Conservation (phyloP, 1,139 yeast genomes). For the Pneumocystis murina region DNA sequence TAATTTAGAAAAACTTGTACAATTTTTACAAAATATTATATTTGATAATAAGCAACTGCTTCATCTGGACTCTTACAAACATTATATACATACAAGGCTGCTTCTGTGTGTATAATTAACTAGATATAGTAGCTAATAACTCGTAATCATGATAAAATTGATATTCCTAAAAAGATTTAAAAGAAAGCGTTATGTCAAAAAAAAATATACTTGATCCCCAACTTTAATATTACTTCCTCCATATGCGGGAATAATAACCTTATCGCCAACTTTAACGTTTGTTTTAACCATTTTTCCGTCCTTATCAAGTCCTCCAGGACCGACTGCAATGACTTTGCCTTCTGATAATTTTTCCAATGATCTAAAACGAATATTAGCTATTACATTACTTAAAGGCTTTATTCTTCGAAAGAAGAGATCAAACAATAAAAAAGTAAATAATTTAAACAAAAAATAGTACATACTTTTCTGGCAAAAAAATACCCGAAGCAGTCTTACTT, state of each 20-base stretch:
- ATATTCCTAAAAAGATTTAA: neutral
- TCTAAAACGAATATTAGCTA: neutral
- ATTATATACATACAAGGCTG: neutral
- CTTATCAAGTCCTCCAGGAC: constrained; percentile 40
- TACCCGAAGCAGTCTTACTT: constrained; percentile 81
- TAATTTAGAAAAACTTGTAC: neutral
- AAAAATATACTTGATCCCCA: constrained; percentile 40
- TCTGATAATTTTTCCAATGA: constrained; percentile 60
- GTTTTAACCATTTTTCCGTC: constrained; percentile 55
- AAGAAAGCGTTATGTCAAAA: neutral
- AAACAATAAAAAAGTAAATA: neutral
- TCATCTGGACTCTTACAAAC: neutral
- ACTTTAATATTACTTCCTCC: constrained; percentile 81
- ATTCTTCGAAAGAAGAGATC: neutral
- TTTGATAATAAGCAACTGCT: neutral
- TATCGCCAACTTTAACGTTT: constrained; percentile 74
- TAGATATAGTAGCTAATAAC: neutral
- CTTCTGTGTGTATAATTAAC: neutral
- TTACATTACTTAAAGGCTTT: neutral
- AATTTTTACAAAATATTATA: neutral
- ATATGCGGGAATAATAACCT: constrained; percentile 79
- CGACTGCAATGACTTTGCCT: constrained; percentile 31
- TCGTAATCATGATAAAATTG: neutral
- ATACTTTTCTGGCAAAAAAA: constrained; percentile 91
- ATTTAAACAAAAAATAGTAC: constrained; percentile 20